Evolutionary conservation across 192 early-diverging fungal genomes (phyloP).

Genomic region (Lunasporangiospora selenospora): DNA sequence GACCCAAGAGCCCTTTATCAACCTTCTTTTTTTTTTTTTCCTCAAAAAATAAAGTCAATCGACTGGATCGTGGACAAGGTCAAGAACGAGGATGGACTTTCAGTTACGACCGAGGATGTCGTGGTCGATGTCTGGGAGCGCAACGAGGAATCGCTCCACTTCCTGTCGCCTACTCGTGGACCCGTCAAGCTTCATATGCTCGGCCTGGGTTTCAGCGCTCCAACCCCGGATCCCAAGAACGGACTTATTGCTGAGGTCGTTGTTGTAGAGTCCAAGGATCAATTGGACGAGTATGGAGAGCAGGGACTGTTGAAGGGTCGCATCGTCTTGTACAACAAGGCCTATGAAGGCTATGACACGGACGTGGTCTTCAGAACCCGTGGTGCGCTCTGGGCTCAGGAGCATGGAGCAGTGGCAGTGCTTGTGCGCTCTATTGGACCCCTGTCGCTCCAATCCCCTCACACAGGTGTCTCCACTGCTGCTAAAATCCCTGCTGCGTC

Average conservation of each 20-base stretch:
- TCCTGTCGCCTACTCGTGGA: constrained; percentile 55
- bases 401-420: constrained; percentile 59
- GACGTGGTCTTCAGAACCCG: constrained; percentile 19
- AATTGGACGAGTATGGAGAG: constrained; percentile 52
- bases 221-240: constrained; percentile 30
- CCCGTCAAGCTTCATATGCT: constrained; percentile 56
- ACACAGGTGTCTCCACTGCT: constrained; percentile 56
- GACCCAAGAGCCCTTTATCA: too few species aligned
- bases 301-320: constrained; percentile 48
- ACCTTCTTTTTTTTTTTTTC: not conserved
- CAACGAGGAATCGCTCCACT: constrained; percentile 59
- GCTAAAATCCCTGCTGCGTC: constrained; percentile 62
- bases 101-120: constrained; percentile 62
- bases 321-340: constrained; percentile 59
- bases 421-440: constrained; percentile 59
- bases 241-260: constrained; percentile 55
- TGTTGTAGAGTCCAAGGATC: constrained; percentile 57
- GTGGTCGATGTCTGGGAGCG: constrained; percentile 58
- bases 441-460: constrained; percentile 51
- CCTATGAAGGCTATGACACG: constrained; percentile 31
- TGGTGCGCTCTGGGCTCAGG: constrained; percentile 43
- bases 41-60: constrained; percentile 30
- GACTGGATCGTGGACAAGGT: constrained; percentile 60
- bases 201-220: constrained; percentile 58
- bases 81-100: constrained; percentile 49